These are phyloP conservation scores for Wickerhamiella lipophila DNA, from an alignment of 805 yeast genomes.

Conservation along the genomic window DNA sequence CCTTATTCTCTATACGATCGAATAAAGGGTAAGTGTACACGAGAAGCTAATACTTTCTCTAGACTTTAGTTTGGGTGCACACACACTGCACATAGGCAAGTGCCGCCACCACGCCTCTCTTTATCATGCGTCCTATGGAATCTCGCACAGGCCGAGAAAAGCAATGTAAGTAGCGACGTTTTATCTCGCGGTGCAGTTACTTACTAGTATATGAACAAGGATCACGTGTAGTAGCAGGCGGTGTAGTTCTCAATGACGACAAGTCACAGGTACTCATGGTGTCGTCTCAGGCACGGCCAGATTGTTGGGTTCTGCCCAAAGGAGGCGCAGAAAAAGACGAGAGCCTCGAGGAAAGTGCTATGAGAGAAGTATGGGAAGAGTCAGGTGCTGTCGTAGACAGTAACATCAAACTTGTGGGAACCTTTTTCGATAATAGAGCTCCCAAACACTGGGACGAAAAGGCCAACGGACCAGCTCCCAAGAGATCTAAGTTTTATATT, in stretches of 20 bases:
- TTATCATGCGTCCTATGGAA: conserved; percentile 21
- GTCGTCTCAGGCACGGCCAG: conserved; percentile 54
- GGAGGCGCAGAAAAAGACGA: conserved; percentile 91
- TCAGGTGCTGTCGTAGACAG: conserved; percentile 75
- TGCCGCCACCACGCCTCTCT: not conserved
- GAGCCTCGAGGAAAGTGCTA: conserved; percentile 43
- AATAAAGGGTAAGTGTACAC: too few species aligned
- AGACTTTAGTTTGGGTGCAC: not conserved
- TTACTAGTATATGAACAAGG: conserved; percentile 41
- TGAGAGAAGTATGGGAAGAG: conserved; percentile 95
- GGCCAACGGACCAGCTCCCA: conserved; percentile 34
- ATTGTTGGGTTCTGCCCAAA: conserved; percentile 82
- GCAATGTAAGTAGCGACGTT: conserved; percentile 21
- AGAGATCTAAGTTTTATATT: conserved; percentile 78
- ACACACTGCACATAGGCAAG: not conserved
- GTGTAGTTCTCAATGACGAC: conserved; percentile 50
- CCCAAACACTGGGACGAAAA: conserved; percentile 33
- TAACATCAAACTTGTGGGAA: conserved; percentile 39
- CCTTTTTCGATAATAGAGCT: conserved; percentile 49
- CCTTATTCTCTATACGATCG: too few species aligned
- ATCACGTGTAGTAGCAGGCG: conserved; percentile 87
- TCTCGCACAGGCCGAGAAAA: conserved; percentile 30
- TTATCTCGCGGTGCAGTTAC: not conserved
- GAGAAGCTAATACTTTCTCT: too few species aligned
- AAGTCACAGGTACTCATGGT: conserved; percentile 61